These are phyloP conservation scores for Colletotrichum zoysiae DNA, from an alignment of 2,329 filamentous ascomycete genomes.

Conservation along the genomic window DNA sequence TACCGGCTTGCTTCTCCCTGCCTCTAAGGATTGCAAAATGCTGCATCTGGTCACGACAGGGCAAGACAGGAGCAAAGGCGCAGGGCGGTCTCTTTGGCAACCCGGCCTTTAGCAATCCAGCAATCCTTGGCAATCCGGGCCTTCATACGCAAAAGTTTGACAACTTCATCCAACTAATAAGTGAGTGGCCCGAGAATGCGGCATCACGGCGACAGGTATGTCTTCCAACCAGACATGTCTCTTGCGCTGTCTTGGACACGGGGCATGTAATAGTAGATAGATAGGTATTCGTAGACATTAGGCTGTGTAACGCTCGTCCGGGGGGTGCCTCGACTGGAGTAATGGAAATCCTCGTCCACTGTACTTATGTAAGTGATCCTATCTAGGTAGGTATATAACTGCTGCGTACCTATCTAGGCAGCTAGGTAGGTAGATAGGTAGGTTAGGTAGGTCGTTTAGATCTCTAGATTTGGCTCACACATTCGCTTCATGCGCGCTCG, in stretches of 20 bases:
- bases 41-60: not conserved
- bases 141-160: not conserved
- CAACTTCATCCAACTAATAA: not conserved
- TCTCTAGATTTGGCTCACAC: not conserved
- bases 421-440: too few species aligned
- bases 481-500: not conserved
- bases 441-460: too few species aligned
- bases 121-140: not conserved
- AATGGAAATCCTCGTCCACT: too few species aligned
- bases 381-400: too few species aligned
- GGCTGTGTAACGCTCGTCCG: conserved; percentile 4
- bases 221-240: not conserved
- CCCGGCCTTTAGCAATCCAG: not conserved
- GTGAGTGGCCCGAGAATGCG: conserved; percentile 2
- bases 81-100: not conserved
- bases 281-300: not conserved
- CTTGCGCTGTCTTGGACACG: conserved; percentile 9
- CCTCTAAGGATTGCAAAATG: not conserved
- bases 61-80: not conserved
- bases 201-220: not conserved
- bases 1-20: not conserved
- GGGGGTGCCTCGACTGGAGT: not conserved
- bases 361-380: not conserved
- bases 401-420: too few species aligned
- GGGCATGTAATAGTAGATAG: not conserved